Percentiles rank a stretch among this genome's conserved stretches.
Conservation (phyloP, 192 early-diverging fungal genomes). For the Coemansia sp. region DNA sequence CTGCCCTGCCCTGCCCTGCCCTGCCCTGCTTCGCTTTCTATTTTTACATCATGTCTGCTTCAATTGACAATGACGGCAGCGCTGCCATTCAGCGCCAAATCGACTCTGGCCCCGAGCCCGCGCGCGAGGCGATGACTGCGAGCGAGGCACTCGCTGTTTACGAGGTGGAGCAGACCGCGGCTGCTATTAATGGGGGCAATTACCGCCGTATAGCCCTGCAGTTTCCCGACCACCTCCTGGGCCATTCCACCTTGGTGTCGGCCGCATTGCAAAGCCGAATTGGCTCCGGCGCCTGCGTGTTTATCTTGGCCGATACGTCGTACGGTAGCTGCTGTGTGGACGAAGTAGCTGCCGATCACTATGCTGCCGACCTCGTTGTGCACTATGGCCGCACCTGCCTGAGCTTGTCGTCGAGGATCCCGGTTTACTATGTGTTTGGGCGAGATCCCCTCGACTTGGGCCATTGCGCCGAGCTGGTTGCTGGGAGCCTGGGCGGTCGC, state of each 20-base stretch:
- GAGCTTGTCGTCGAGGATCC: conserved; percentile 74
- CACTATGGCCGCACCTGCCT: conserved; percentile 95
- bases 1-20: too few species aligned
- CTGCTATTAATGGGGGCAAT: conserved; percentile 43
- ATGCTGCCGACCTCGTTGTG: conserved; percentile 79
- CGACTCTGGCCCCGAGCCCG: conserved; percentile 20
- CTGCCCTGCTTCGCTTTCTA: too few species aligned
- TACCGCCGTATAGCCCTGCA: conserved; percentile 75
- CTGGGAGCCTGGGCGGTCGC: conserved; percentile 30
- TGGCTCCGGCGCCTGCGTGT: conserved; percentile 47
- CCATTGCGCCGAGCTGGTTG: conserved; percentile 53
- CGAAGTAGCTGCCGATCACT: conserved; percentile 93
- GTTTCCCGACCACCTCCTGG: conserved; percentile 88
- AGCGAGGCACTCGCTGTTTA: conserved; percentile 54
- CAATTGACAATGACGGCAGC: conserved; percentile 63
- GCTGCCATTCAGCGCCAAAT: conserved; percentile 58
- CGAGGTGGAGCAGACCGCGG: conserved; percentile 65
- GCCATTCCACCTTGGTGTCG: conserved; percentile 66
- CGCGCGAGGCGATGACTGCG: conserved; percentile 17
- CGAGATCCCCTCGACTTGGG: conserved; percentile 65
- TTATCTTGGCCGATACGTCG: conserved; percentile 91
- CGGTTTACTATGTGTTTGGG: conserved; percentile 88
- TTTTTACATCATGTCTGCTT: conserved; percentile 3
- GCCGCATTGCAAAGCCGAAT: conserved; percentile 54
- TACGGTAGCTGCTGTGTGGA: conserved; percentile 99